Percentiles rank a stretch among this genome's conserved stretches.
Conservation (phyloP, 805 yeast genomes). For the Clavispora asparagi region DNA sequence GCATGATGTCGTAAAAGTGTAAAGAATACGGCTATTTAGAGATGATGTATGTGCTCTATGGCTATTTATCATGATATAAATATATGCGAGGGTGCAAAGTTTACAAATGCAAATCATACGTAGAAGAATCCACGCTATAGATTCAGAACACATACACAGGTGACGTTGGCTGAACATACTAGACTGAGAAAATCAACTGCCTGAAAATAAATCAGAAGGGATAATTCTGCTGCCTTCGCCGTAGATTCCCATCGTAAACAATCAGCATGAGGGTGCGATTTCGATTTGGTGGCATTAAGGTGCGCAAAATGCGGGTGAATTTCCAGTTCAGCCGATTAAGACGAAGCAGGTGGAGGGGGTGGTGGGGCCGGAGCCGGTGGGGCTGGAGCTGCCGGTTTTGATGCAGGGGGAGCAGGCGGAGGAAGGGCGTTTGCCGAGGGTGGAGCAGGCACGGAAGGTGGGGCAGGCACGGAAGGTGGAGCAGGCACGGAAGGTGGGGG, state of each 20-base stretch:
- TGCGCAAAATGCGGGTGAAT: not conserved
- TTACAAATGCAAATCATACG: no score
- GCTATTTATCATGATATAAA: no score
- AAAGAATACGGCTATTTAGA: no score
- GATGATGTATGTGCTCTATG: no score
- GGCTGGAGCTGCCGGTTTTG: slow-evolving; percentile 12
- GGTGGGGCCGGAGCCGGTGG: slow-evolving; percentile 14
- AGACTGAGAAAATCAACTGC: no score
- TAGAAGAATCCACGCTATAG: no score
- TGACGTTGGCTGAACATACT: no score
- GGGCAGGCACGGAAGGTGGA: slow-evolving; percentile 14
- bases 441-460: slow-evolving; percentile 9
- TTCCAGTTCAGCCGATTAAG: not conserved
- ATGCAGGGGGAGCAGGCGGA: slow-evolving; percentile 5
- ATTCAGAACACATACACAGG: no score
- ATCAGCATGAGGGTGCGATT: not conserved
- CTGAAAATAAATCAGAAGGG: no score
- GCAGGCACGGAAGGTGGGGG: not conserved
- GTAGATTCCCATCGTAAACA: not conserved
- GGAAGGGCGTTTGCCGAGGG: slow-evolving; percentile 20
- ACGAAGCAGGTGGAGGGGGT: slow-evolving; percentile 19
- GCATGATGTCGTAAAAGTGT: no score
- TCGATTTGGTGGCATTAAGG: not conserved
- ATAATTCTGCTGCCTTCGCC: no score
- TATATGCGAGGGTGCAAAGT: no score